Evolutionary conservation across 2,329 filamentous ascomycete species (phyloP).

Genomic region (Xylariaceae sp.): DNA sequence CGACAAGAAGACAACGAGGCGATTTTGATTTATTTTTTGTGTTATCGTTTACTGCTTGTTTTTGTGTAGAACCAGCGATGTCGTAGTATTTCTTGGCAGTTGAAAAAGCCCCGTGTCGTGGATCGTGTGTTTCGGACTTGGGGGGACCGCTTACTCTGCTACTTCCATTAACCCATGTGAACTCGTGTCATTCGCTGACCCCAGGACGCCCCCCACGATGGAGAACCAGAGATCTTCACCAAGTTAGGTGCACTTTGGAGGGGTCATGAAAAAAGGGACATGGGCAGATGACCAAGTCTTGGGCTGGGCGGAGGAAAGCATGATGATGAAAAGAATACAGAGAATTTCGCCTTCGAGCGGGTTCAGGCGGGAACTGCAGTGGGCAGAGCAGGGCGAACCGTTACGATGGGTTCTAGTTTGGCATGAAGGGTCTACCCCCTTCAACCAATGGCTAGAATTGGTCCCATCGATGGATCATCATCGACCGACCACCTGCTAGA

Average conservation of each 20-base stretch:
- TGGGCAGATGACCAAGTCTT: constrained; percentile 10
- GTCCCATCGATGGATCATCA: not conserved
- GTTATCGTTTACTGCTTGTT: too few species aligned
- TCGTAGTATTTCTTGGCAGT: too few species aligned
- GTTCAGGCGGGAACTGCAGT: not conserved
- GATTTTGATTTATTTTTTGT: too few species aligned
- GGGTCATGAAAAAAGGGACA: constrained; percentile 1
- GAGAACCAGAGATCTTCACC: constrained; percentile 19
- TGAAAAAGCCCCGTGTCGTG: not conserved
- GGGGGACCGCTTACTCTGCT: not conserved
- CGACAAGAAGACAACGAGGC: too few species aligned
- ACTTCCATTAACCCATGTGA: constrained; percentile 7
- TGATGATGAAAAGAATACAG: too few species aligned
- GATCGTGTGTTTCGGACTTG: not conserved
- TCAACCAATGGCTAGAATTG: not conserved
- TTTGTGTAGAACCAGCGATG: too few species aligned
- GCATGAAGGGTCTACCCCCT: too few species aligned
- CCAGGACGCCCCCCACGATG: not conserved
- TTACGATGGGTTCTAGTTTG: not conserved
- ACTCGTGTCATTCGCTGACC: constrained; percentile 15
- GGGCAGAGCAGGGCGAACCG: too few species aligned
- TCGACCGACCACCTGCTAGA: not conserved
- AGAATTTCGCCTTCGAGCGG: not conserved
- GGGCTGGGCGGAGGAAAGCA: too few species aligned
- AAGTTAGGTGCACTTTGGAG: constrained; percentile 11